Percentiles rank a stretch among this genome's conserved stretches.
Conservation (phyloP, 768 basidiomycete genomes). For the Megacollybia marginata region DNA sequence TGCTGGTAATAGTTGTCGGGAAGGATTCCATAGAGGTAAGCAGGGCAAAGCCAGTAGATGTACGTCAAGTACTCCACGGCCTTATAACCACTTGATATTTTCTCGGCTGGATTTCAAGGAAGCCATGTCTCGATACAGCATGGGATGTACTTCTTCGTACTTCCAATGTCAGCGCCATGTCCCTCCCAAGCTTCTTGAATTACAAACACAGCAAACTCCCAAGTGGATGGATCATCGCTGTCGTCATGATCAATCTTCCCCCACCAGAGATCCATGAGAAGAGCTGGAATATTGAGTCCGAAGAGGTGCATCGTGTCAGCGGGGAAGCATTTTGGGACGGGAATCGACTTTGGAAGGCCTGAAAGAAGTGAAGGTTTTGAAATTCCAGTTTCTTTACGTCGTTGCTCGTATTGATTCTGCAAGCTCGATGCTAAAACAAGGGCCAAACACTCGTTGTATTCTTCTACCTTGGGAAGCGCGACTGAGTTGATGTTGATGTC, state of each 20-base stretch:
- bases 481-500: neutral
- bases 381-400: neutral
- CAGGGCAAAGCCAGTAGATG: slow-evolving; percentile 6
- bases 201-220: slow-evolving; percentile 21
- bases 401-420: neutral
- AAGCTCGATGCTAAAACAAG: neutral
- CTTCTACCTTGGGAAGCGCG: neutral
- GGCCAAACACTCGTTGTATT: neutral
- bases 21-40: slow-evolving; percentile 3
- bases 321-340: neutral
- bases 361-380: neutral
- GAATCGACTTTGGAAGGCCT: neutral
- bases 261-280: slow-evolving; percentile 8
- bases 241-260: slow-evolving; percentile 6
- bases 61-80: slow-evolving; percentile 8
- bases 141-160: slow-evolving; percentile 7
- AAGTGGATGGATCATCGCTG: slow-evolving; percentile 5
- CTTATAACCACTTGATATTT: slow-evolving; percentile 17
- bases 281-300: slow-evolving; percentile 3
- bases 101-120: slow-evolving; percentile 21
- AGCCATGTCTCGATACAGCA: slow-evolving; percentile 16
- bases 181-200: slow-evolving; percentile 3
- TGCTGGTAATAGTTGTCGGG: slow-evolving; percentile 12
- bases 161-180: slow-evolving; percentile 9
- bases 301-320: slow-evolving; percentile 10